Conservation (phyloP, 441 rosid species). For the Croton setiger region DNA sequence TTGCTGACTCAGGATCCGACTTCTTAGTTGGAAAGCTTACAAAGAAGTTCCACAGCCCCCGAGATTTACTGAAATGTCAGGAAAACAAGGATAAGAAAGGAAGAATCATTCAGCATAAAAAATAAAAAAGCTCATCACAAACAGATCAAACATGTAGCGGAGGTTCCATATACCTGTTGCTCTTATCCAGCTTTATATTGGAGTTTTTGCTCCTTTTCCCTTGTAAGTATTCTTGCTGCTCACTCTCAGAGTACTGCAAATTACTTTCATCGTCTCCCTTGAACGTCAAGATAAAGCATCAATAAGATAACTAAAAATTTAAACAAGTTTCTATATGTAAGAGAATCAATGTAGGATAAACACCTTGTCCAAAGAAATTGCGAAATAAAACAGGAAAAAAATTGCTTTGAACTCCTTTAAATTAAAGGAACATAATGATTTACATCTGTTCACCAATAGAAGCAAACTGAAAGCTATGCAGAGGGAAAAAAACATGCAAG, state of each 20-base stretch:
- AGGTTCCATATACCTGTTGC: constrained; percentile 48
- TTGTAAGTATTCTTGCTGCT: constrained; percentile 40
- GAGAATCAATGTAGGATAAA: not conserved
- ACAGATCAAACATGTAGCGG: constrained; percentile 18
- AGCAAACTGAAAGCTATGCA: not conserved
- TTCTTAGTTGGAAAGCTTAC: constrained; percentile 38
- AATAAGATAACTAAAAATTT: constrained; percentile 22
- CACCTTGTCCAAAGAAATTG: constrained; percentile 3
- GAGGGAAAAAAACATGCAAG: not conserved
- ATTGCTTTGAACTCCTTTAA: not conserved
- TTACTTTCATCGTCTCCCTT: constrained; percentile 60
- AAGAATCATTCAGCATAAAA: constrained; percentile 8
- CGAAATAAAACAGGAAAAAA: not conserved
- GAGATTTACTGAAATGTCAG: constrained; percentile 41
- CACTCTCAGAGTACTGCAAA: constrained; percentile 37
- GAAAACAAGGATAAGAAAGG: constrained; percentile 18
- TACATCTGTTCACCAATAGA: not conserved
- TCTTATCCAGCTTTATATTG: constrained; percentile 34
- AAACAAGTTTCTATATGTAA: constrained; percentile 6
- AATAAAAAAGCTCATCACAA: constrained; percentile 14
- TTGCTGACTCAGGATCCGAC: constrained; percentile 35
- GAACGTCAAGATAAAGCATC: constrained; percentile 27
- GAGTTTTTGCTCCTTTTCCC: constrained; percentile 40
- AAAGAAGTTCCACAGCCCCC: constrained; percentile 66
- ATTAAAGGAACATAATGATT: not conserved